These are phyloP conservation scores for Zygosaccharomyces pseudobailii DNA, from an alignment of 1,139 yeast genomes.

Conservation along the genomic window DNA sequence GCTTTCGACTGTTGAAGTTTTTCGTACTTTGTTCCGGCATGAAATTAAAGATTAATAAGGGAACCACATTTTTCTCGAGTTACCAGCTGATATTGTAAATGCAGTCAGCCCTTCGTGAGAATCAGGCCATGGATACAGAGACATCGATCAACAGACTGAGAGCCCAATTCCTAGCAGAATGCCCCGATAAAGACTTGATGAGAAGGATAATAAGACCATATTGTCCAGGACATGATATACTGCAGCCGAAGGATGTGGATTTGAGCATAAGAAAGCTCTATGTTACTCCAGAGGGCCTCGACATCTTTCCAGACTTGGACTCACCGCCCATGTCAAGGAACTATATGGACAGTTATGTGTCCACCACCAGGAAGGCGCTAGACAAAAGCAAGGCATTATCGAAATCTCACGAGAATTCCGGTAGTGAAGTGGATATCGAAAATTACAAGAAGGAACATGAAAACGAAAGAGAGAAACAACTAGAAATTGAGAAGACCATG, in stretches of 20 bases:
- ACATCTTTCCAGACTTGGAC: conserved; percentile 23
- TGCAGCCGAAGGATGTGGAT: conserved; percentile 4
- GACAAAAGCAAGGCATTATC: conserved; percentile 7
- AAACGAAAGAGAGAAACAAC: background rate
- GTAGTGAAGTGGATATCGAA: conserved; percentile 1
- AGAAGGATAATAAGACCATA: conserved; percentile 31
- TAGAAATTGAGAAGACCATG: background rate
- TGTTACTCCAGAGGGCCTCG: conserved; percentile 21
- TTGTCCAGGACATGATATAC: conserved; percentile 4
- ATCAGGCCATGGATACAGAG: conserved; percentile 26
- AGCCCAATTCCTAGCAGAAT: conserved; percentile 29
- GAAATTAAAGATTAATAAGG: background rate
- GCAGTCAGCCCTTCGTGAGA: background rate
- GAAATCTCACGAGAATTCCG: background rate
- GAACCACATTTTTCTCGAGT: background rate
- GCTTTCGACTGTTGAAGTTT: conserved; percentile 1
- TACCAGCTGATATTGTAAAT: too few species aligned
- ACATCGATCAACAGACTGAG: conserved; percentile 29
- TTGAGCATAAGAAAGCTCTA: conserved; percentile 19
- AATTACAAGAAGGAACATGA: background rate
- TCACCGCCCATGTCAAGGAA: conserved; percentile 33
- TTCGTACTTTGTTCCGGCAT: background rate
- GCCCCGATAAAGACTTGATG: conserved; percentile 31
- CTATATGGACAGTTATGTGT: conserved; percentile 21
- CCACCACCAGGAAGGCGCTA: conserved; percentile 10